Evolutionary conservation across 345 rosid genomes (phyloP), one percentile per base, ranked within the genome.

Genomic region (Gossypium anomalum): DNA sequence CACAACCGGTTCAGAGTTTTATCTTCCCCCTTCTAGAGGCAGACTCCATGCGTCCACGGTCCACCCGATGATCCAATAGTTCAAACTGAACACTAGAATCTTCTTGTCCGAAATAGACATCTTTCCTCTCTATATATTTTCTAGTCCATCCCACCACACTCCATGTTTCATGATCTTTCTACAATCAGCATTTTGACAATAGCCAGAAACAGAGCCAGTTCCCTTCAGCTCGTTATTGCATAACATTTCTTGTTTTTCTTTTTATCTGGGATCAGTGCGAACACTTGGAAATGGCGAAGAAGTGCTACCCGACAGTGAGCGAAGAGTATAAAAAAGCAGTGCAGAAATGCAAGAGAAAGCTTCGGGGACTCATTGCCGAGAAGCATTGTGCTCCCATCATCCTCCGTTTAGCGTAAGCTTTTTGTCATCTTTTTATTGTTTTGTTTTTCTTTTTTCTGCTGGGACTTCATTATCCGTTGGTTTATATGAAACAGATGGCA

Each of bases 371-470:
- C 9, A 90, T 94, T 51, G 88, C 93, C 9, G 93, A 92, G 85
- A 94, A 88, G 80, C 81, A 87, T 45, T 92, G 98, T 71, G 97
- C 98, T 78, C 97, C 98, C 13, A 80, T 94, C 73, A 69, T 94
- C 65, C 97, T 94, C 7, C 97, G 97, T 67, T 80, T 94, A 65
- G 98, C 94, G 90, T 94, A 78, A 38, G 91, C 5, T 48, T 23
- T 7, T 9, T 1, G 57, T 7, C 23, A 25, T 22, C 14, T 55
- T 2, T 20, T 66, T 9, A 0, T 56, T 56, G 14, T 47, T 47
- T 12, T 47, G 15, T 10, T 2, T 47, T 47, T 47, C 3, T 47
- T 47, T 45, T 45, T 45, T 9, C 49, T 45, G 51, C 3, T 47
- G 1, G 3, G 10, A 29, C 9, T 13, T 29, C 13, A 11, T 60